These are phyloP conservation scores for Citrus trifoliata DNA, from an alignment of 345 rosid species.

Conservation along the genomic window DNA sequence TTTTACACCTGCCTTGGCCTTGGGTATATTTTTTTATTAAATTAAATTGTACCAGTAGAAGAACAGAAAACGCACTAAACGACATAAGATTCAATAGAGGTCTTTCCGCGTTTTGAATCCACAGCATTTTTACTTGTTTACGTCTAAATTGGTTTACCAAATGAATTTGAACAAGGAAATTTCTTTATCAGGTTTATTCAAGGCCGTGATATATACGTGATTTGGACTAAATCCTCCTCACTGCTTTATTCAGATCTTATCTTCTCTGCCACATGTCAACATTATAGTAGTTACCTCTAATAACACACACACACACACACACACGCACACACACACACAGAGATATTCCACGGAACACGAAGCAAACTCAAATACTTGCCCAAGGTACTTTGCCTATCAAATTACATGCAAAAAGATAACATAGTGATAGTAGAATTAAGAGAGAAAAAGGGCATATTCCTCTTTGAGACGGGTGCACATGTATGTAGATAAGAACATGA, in stretches of 20 bases:
- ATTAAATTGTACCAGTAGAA: no score
- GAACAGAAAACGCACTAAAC: no score
- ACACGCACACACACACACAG: no score
- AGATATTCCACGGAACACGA: neutral
- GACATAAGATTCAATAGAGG: no score
- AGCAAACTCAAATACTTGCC: neutral
- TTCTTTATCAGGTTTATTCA: neutral
- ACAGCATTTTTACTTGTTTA: neutral
- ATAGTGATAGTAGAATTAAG: neutral
- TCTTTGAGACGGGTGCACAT: slow-evolving; percentile 25
- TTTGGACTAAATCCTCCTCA: neutral
- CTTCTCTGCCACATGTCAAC: neutral
- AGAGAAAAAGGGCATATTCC: slow-evolving; percentile 13
- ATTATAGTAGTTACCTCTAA: neutral
- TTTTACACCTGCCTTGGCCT: no score
- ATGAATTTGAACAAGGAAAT: neutral
- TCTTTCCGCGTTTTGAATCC: no score
- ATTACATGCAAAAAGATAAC: neutral
- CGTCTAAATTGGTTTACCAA: neutral
- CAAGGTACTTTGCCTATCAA: neutral
- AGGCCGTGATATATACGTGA: neutral
- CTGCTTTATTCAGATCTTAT: neutral
- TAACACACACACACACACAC: no score
- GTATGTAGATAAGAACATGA: slow-evolving; percentile 9
- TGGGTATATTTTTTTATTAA: no score